phyloP scores from a whole-genome alignment of 495 filamentous ascomycete genomes.

The Penicillium lividum region DNA sequence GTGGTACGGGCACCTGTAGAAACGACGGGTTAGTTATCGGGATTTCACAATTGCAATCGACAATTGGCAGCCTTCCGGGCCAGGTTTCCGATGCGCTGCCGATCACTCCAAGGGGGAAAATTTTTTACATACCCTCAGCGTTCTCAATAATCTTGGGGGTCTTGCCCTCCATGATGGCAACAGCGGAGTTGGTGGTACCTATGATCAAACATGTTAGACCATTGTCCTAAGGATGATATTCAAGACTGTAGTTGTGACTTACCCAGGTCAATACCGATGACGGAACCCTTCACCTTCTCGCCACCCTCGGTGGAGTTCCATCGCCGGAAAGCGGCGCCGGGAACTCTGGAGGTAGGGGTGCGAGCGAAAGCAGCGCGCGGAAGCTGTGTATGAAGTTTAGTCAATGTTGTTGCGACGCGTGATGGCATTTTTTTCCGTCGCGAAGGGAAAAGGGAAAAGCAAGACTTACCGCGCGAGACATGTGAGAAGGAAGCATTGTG shows the following conservation, averaged over 20 bases:
- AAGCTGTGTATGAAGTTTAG: conserved; percentile 29
- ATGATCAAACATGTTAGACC: conserved; percentile 26
- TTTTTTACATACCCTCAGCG: conserved; percentile 71
- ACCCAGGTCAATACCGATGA: conserved; percentile 99
- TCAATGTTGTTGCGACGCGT: conserved; percentile 31
- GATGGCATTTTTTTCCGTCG: conserved; percentile 5
- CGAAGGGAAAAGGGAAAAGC: conserved; percentile 19
- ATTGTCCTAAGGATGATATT: conserved; percentile 4
- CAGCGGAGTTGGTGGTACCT: conserved; percentile 98
- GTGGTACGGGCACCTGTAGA: conserved; percentile 85
- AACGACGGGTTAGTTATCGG: conserved; percentile 16
- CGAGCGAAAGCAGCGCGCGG: conserved; percentile 51
- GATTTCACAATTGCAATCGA: not conserved
- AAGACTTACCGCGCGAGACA: conserved; percentile 67
- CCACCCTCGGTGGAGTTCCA: conserved; percentile 82
- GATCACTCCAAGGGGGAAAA: conserved; percentile 18
- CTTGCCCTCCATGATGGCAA: conserved; percentile 97
- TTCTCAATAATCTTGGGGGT: conserved; percentile 96
- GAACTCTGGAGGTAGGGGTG: conserved; percentile 55
- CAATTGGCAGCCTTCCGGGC: not conserved
- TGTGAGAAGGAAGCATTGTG: conserved; percentile 59
- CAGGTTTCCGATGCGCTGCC: conserved; percentile 6
- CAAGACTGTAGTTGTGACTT: conserved; percentile 38
- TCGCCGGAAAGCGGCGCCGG: conserved; percentile 62
- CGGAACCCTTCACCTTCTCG: conserved; percentile 90